Conservation (phyloP, 2,329 filamentous ascomycete genomes). For the Diaporthe caulivora region DNA sequence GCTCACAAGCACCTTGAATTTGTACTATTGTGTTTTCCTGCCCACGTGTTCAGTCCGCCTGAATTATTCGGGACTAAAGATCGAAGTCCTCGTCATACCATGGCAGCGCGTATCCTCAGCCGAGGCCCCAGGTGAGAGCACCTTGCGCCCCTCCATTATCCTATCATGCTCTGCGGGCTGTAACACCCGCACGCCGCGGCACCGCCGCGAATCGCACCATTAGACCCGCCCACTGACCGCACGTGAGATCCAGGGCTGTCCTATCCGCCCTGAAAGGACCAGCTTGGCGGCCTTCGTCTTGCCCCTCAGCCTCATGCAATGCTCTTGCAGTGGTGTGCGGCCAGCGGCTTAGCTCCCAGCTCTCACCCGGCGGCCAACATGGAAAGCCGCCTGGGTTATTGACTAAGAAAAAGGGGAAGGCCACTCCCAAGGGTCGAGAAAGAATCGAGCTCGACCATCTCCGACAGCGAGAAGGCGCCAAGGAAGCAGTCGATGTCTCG, state of each 20-base stretch:
- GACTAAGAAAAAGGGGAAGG: background rate
- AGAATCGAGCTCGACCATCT: background rate
- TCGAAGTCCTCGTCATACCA: background rate
- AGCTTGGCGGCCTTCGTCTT: background rate
- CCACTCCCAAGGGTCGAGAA: background rate
- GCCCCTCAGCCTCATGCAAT: background rate
- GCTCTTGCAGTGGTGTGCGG: background rate
- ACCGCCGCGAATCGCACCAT: no score
- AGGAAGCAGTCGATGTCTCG: slow-evolving; percentile 9
- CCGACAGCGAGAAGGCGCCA: background rate
- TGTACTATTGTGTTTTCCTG: background rate
- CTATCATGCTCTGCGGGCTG: background rate
- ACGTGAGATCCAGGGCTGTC: background rate
- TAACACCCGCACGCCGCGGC: background rate
- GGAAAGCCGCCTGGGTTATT: background rate
- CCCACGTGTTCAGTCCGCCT: background rate
- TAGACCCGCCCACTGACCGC: background rate
- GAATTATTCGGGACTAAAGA: background rate
- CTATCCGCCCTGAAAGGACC: background rate
- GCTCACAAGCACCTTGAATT: background rate
- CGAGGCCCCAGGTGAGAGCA: slow-evolving; percentile 31
- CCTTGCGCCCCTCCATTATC: background rate
- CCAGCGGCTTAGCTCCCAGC: slow-evolving; percentile 19
- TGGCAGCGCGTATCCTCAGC: slow-evolving; percentile 4
- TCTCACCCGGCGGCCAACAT: background rate